phyloP scores from a whole-genome alignment of 495 filamentous ascomycete genomes.

The Penicillium salamii region DNA sequence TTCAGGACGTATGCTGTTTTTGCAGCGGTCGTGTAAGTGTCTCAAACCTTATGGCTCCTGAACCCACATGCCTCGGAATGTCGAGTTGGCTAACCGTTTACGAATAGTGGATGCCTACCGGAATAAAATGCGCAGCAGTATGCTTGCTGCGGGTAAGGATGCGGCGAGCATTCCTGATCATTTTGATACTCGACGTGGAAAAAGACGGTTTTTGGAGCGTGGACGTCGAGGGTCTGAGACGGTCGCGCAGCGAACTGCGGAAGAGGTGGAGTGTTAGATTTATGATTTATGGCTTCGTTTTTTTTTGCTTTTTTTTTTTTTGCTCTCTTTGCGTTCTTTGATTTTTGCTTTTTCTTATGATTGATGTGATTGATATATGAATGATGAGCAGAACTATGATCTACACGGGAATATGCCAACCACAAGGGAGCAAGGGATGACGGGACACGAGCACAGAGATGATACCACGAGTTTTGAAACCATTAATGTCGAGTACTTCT shows the following conservation, averaged over 20 bases:
- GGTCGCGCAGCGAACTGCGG: slow-evolving; percentile 35
- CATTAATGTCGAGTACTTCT: too few species aligned
- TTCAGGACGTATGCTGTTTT: slow-evolving; percentile 76
- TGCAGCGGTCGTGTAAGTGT: slow-evolving; percentile 87
- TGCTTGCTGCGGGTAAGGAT: slow-evolving; percentile 71
- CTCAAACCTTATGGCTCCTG: too few species aligned
- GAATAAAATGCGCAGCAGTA: slow-evolving; percentile 83
- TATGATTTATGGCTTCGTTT: too few species aligned
- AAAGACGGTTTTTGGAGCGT: slow-evolving; percentile 78
- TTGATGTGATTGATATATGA: slow-evolving; percentile 1
- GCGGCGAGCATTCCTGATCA: slow-evolving; percentile 69
- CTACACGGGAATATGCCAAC: not conserved
- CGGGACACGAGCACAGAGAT: not conserved
- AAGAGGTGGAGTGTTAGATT: slow-evolving; percentile 40
- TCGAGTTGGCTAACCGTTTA: slow-evolving; percentile 2
- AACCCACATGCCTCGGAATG: slow-evolving; percentile 2
- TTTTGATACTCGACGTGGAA: slow-evolving; percentile 86
- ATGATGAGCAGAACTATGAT: slow-evolving; percentile 5
- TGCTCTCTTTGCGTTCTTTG: not conserved
- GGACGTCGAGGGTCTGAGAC: slow-evolving; percentile 21
- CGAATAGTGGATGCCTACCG: slow-evolving; percentile 85
- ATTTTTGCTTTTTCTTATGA: slow-evolving; percentile 3
- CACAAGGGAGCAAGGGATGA: slow-evolving; percentile 8
- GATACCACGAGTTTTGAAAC: slow-evolving; percentile 7
- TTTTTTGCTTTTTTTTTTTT: slow-evolving; percentile 1